A percentile compares a stretch with the other conserved stretches of the same genome.
phyloP scores from a whole-genome alignment of 2,329 filamentous ascomycete species.

The Fusarium xylarioides region DNA sequence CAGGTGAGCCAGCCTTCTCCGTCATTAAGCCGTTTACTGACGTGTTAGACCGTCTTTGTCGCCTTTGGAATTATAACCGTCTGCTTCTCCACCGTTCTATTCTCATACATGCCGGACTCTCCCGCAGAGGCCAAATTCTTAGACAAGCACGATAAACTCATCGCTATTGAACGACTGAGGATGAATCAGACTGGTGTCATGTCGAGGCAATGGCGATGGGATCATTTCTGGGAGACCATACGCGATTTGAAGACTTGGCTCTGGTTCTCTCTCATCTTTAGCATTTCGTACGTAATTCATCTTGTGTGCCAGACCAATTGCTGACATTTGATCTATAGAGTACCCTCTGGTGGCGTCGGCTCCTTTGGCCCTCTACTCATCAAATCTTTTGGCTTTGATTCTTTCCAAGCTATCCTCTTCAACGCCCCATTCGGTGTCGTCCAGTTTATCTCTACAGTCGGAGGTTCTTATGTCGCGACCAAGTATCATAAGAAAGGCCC shows the following conservation, averaged over 20 bases:
- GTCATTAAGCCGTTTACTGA: too few relatives aligned
- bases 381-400: constrained; percentile 64
- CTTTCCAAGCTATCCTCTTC: constrained; percentile 66
- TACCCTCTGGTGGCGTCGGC: constrained; percentile 66
- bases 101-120: constrained; percentile 70
- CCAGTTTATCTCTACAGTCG: constrained; percentile 67
- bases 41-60: constrained; percentile 41
- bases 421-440: constrained; percentile 70
- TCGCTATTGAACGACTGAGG: constrained; percentile 65
- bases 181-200: constrained; percentile 59
- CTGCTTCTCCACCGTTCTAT: constrained; percentile 57
- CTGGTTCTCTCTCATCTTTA: constrained; percentile 57
- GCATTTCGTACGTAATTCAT: constrained; percentile 56
- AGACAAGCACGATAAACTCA: constrained; percentile 62
- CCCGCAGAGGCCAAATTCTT: constrained; percentile 69
- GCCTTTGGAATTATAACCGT: constrained; percentile 54
- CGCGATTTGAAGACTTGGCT: constrained; percentile 55
- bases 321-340: constrained; percentile 9
- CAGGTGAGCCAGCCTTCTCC: too few relatives aligned
- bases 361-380: constrained; percentile 69
- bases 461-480: constrained; percentile 64
- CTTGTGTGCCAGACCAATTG: rapidly evolving
- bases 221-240: constrained; percentile 52
- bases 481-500: constrained; percentile 65
- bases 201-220: constrained; percentile 52